Conservation (phyloP, 1,284 basidiomycete species). For the Somion occarium region DNA sequence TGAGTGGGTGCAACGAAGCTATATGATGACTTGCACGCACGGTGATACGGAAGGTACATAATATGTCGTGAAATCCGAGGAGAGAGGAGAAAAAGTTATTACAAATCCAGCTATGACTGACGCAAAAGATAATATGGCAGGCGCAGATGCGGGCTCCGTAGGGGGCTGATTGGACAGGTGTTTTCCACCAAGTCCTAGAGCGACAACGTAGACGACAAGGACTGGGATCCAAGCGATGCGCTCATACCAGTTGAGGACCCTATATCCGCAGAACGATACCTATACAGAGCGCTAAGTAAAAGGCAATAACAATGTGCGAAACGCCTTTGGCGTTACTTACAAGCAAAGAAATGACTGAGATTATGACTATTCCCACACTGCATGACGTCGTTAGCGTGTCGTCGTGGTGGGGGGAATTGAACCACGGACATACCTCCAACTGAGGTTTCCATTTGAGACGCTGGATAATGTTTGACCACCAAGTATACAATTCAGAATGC, state of each 20-base stretch:
- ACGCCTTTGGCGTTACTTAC: conserved; percentile 37
- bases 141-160: conserved; percentile 46
- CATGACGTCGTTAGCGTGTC: conserved; percentile 3
- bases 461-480: conserved; percentile 72
- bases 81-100: conserved; percentile 60
- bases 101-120: conserved; percentile 72
- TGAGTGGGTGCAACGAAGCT: background rate
- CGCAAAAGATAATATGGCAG: conserved; percentile 57
- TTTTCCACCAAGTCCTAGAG: conserved; percentile 70
- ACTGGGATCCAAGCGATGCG: conserved; percentile 77
- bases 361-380: conserved; percentile 87
- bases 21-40: conserved; percentile 31
- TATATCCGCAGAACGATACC: conserved; percentile 80
- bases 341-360: conserved; percentile 71
- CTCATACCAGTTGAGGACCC: conserved; percentile 74
- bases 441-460: conserved; percentile 58
- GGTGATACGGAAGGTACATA: conserved; percentile 51
- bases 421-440: conserved; percentile 51
- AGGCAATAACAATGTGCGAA: background rate
- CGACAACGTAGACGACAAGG: conserved; percentile 71
- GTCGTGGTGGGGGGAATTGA: background rate
- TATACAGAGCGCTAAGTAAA: conserved; percentile 19
- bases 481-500: conserved; percentile 71
- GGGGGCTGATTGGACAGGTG: conserved; percentile 43
- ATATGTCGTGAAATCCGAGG: conserved; percentile 74